Percentiles rank a stretch among this genome's conserved stretches.
Evolutionary conservation across 768 basidiomycete genomes (phyloP).

Genomic region (Cystobasidium onofrii): DNA sequence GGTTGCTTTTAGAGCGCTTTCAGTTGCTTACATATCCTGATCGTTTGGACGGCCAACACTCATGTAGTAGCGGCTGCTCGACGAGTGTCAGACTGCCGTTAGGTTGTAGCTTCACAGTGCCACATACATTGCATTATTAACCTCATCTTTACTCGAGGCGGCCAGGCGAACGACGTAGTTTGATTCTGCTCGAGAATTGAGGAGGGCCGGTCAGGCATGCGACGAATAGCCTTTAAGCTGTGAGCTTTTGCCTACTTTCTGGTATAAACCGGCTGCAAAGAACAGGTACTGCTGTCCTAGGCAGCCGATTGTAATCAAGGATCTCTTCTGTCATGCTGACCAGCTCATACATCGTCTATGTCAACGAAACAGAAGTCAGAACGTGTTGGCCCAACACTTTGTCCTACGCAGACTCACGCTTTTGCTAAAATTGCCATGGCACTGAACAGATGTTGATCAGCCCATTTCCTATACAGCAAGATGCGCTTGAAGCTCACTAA

Average conservation of each 20-base stretch:
- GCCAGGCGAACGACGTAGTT: not conserved
- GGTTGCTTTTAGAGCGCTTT: too few species aligned
- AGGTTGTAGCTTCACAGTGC: too few species aligned
- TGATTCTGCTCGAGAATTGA: not conserved
- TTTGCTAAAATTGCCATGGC: slow-evolving; percentile 70
- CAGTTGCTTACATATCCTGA: not conserved
- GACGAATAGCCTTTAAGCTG: too few species aligned
- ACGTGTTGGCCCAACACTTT: not conserved
- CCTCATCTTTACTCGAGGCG: slow-evolving; percentile 11
- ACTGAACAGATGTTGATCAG: not conserved
- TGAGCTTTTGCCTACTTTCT: slow-evolving; percentile 49
- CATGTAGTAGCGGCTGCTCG: not conserved
- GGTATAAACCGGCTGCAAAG: slow-evolving; percentile 51
- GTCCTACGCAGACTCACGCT: slow-evolving; percentile 53
- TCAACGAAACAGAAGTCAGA: not conserved
- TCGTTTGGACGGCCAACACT: not conserved
- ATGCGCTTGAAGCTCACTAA: too few species aligned
- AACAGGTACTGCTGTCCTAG: slow-evolving; percentile 46
- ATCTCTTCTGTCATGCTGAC: slow-evolving; percentile 64
- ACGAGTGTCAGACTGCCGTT: not conserved
- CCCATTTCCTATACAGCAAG: too few species aligned
- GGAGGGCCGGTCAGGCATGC: not conserved
- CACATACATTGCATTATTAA: slow-evolving; percentile 9
- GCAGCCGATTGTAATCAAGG: slow-evolving; percentile 53
- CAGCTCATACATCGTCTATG: slow-evolving; percentile 65